These are phyloP conservation scores for Euphorbia schlechtendalii DNA, from an alignment of 441 rosid species.

Conservation along the genomic window DNA sequence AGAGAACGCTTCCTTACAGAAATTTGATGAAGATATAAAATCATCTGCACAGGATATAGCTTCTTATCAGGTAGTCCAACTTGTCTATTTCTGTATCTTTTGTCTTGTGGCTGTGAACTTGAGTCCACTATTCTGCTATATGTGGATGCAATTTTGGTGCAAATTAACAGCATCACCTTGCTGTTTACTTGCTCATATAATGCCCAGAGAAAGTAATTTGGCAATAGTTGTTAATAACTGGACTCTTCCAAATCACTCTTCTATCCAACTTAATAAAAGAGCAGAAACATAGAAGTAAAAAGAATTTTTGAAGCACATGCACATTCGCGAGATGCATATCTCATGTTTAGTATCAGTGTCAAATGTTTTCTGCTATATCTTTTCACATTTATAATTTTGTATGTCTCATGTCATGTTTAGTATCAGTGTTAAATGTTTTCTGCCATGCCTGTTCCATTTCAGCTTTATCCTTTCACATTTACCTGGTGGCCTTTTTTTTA, in stretches of 20 bases:
- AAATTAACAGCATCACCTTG: not conserved
- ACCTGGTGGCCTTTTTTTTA: not conserved
- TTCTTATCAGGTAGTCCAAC: constrained; percentile 56
- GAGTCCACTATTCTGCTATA: not conserved
- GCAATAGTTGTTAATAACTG: not conserved
- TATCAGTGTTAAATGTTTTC: not conserved
- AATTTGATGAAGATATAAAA: constrained; percentile 38
- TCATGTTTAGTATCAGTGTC: not conserved
- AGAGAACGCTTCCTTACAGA: constrained; percentile 26
- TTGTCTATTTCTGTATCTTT: not conserved
- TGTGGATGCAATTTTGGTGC: not conserved
- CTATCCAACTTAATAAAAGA: no score
- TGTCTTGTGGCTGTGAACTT: not conserved
- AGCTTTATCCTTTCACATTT: not conserved
- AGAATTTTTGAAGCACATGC: no score
- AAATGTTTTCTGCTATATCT: not conserved
- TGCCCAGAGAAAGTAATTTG: not conserved
- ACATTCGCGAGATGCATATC: no score
- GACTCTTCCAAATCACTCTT: not conserved
- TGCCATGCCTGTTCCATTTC: not conserved
- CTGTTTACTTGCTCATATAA: not conserved
- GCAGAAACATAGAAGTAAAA: no score
- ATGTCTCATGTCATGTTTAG: not conserved
- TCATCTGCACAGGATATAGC: constrained; percentile 59
- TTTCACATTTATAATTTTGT: no score